phyloP scores from a whole-genome alignment of 2,329 filamentous ascomycete species.

The Xylariaceae sp. region DNA sequence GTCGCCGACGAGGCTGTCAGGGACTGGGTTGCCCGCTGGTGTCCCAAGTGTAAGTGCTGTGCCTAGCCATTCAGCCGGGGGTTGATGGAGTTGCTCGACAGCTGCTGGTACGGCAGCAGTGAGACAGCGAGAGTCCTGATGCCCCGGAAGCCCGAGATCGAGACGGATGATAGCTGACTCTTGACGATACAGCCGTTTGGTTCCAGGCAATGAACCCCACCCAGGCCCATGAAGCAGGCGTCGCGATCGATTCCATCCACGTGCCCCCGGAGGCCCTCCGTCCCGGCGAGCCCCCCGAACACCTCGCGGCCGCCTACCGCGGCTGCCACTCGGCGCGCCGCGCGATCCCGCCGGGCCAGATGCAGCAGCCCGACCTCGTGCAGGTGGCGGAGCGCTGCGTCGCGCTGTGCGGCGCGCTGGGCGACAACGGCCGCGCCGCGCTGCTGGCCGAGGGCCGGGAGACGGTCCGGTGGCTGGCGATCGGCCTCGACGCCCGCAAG shows the following conservation, averaged over 20 bases:
- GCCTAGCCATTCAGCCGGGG: too few species aligned
- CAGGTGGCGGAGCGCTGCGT: slow-evolving; percentile 10
- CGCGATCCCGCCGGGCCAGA: neutral
- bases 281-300: neutral
- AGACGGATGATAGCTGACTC: too few species aligned
- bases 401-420: slow-evolving; percentile 11
- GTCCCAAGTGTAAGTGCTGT: too few species aligned
- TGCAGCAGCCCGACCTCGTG: slow-evolving; percentile 6
- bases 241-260: neutral
- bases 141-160: too few species aligned
- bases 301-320: slow-evolving; percentile 8
- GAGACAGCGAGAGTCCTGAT: neutral
- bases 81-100: slow-evolving; percentile 6
- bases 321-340: slow-evolving; percentile 5
- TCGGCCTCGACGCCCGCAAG: slow-evolving; percentile 12
- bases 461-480: slow-evolving; percentile 9
- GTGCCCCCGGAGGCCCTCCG: slow-evolving; percentile 11
- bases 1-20: slow-evolving; percentile 11
- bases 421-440: slow-evolving; percentile 7
- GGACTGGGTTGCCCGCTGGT: slow-evolving; percentile 15
- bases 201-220: too few species aligned
- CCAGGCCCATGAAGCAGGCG: neutral
- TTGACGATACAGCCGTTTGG: too few species aligned
- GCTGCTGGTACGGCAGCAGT: neutral
- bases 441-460: slow-evolving; percentile 8